Evolutionary conservation across 2,329 filamentous ascomycete genomes (phyloP), one percentile per base, ranked within the genome.

Genomic region (Diaporthe ilicicola): DNA sequence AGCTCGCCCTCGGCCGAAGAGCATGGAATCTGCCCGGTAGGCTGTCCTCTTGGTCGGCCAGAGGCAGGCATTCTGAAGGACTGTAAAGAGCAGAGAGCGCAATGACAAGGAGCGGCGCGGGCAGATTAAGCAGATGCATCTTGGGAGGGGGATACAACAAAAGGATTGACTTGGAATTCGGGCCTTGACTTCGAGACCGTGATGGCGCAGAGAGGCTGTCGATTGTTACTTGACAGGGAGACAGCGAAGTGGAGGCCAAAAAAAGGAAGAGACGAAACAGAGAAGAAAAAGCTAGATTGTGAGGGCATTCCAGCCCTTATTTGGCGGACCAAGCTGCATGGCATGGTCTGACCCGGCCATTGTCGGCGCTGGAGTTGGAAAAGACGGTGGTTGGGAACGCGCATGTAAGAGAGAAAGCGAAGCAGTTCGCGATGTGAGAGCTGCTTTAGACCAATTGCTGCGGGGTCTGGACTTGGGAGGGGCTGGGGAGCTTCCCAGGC

Each of bases 311-410:
- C 44, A 42, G 53, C 34, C 44, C 54, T 68, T 68, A 59, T 68
- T 42, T 50, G 53, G 44, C 53, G 19, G 29, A 29, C n/a, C 42
- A 48, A 10, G 5, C 42, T 48, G 53, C 51, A 32, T 54, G 56
- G 37, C 19, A 17, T 62, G 56, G 39, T 24, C 10, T 15, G 24
- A 27, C 27, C 37, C 9, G 37, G 39, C 42, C 64, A 55, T 67
- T 48, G 51, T 55, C 48, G 32, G 50, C 29, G 37, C 34, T 50
- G 39, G n/a, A 32, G n/a, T 22, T 54, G 27, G 24, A 70, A 70
- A 70, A 53, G 48, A 46, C 39, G 70, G 68, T 70, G 70, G 70
- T 72, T 72, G 70, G 67, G 67, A 44, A 62, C 46, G 46, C 19
- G 56, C 66, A 69, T 37, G 22, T 64, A 53, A n/a, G 59, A 29